Evolutionary conservation across 768 basidiomycete genomes (phyloP).

Genomic region (Vishniacozyma victoriae): DNA sequence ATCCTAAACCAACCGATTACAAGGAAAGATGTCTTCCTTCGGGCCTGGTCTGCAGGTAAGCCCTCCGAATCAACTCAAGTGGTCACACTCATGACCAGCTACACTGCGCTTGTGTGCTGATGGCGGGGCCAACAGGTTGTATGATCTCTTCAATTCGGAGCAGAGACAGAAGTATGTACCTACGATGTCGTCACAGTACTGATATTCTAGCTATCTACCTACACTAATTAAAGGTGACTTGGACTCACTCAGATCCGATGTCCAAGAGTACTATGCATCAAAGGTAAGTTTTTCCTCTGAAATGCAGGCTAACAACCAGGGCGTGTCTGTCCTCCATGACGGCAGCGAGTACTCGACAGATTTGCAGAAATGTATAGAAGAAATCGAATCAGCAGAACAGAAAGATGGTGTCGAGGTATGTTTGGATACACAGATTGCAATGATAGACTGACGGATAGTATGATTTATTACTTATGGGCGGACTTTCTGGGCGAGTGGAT

Average conservation of each 20-base stretch:
- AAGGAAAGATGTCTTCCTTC: conserved; percentile 54
- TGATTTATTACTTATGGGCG: conserved; percentile 74
- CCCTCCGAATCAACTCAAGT: neutral
- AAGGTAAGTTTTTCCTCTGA: conserved; percentile 52
- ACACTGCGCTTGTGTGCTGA: conserved; percentile 69
- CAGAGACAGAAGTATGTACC: conserved; percentile 4
- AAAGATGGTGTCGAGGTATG: conserved; percentile 50
- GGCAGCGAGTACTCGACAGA: conserved; percentile 80
- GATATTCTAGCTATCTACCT: conserved; percentile 61
- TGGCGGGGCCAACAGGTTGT: conserved; percentile 78
- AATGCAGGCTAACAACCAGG: conserved; percentile 49
- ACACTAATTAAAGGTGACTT: conserved; percentile 89
- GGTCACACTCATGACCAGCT: no score
- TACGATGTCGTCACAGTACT: neutral
- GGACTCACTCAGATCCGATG: conserved; percentile 76
- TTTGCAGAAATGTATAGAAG: conserved; percentile 80
- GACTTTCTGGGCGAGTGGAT: conserved; percentile 83
- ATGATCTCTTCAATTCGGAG: conserved; percentile 53
- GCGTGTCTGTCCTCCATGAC: conserved; percentile 64
- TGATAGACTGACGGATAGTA: conserved; percentile 44
- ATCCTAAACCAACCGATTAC: conserved; percentile 88
- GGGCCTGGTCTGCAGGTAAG: conserved; percentile 35
- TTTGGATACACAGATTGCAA: no score
- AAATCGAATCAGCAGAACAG: conserved; percentile 59
- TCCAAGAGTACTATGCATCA: conserved; percentile 60